phyloP scores from a whole-genome alignment of 768 basidiomycete genomes.

The Hericium rajendrae region DNA sequence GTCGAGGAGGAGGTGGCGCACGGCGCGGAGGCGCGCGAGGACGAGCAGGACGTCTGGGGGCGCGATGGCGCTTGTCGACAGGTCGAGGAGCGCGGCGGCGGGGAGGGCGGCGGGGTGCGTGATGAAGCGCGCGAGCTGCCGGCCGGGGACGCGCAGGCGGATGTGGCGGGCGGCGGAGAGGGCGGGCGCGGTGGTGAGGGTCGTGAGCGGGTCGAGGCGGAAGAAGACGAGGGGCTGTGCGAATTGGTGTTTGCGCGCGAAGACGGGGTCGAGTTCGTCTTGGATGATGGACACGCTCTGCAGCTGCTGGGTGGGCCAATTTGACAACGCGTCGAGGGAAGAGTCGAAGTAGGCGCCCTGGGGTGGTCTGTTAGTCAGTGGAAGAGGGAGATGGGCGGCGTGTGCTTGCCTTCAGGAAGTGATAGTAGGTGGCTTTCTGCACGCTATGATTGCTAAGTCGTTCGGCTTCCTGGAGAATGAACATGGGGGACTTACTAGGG shows the following conservation, averaged over 20 bases:
- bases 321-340: constrained; percentile 47
- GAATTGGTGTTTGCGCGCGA: constrained; percentile 31
- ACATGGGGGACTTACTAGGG: constrained; percentile 54
- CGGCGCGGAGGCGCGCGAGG: constrained; percentile 35
- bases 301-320: constrained; percentile 44
- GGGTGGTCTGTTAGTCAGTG: background rate
- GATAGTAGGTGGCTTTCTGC: constrained; percentile 67
- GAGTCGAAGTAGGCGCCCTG: constrained; percentile 86
- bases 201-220: constrained; percentile 47
- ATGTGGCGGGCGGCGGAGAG: constrained; percentile 40
- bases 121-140: constrained; percentile 42
- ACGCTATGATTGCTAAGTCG: constrained; percentile 34
- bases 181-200: constrained; percentile 35
- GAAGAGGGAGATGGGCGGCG: background rate
- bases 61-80: constrained; percentile 59
- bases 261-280: constrained; percentile 42
- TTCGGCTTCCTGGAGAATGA: background rate
- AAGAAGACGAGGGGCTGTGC: constrained; percentile 90
- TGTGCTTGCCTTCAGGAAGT: constrained; percentile 58
- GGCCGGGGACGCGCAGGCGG: constrained; percentile 62
- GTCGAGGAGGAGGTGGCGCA: constrained; percentile 67
- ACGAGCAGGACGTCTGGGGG: constrained; percentile 46
- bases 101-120: constrained; percentile 28
- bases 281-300: constrained; percentile 53
- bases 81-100: constrained; percentile 53